Conservation (phyloP, 306 rosid genomes). For the Inga oerstediana region DNA sequence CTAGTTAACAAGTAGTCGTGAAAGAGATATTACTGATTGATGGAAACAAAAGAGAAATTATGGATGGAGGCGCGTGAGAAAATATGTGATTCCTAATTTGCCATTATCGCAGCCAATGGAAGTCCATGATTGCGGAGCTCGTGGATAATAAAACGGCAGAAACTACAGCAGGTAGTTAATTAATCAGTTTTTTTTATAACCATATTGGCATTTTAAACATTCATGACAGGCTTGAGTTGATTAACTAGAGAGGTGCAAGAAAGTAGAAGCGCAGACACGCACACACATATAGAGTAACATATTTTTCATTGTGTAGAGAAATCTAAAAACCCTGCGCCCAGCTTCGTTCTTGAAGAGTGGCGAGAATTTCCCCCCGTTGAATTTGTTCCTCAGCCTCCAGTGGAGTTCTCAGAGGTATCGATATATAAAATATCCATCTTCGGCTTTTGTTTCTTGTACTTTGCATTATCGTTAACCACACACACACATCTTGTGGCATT, state of each 20-base stretch:
- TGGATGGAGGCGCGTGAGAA: too few species aligned
- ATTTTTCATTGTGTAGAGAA: slow-evolving; percentile 27
- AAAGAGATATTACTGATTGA: too few species aligned
- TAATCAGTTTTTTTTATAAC: not conserved
- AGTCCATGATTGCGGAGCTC: slow-evolving; percentile 49
- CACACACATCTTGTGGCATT: not conserved
- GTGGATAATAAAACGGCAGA: slow-evolving; percentile 36
- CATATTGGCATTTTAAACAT: not conserved
- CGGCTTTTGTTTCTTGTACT: not conserved
- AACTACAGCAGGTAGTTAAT: slow-evolving; percentile 32
- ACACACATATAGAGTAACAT: not conserved
- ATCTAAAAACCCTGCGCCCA: slow-evolving; percentile 37
- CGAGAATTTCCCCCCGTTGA: slow-evolving; percentile 65
- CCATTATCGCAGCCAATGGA: slow-evolving; percentile 57
- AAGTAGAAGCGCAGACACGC: not conserved
- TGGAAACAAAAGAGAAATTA: too few species aligned
- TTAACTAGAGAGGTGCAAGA: not conserved
- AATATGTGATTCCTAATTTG: not conserved
- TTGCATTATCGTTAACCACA: not conserved
- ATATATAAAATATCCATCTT: not conserved
- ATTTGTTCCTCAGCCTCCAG: slow-evolving; percentile 39
- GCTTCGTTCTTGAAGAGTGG: slow-evolving; percentile 40
- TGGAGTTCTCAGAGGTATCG: slow-evolving; percentile 51
- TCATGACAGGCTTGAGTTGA: not conserved
- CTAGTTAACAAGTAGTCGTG: not conserved